These are phyloP conservation scores for Lecanoromycetidae sp. DNA, from an alignment of 2,329 filamentous ascomycete genomes.

Conservation along the genomic window DNA sequence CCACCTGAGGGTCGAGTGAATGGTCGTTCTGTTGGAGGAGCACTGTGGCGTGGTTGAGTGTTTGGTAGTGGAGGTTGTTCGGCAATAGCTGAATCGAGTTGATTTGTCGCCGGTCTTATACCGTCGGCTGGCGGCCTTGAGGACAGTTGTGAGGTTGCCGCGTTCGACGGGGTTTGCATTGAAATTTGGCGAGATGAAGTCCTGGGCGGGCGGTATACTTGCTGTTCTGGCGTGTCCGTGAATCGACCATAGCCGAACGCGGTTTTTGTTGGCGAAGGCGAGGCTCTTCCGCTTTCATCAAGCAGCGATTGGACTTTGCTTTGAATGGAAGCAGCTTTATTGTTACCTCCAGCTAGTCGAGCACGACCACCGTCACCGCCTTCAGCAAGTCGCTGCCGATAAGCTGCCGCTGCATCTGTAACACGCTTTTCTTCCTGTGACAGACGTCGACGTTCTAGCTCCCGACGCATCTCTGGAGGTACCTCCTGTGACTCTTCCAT, in stretches of 20 bases:
- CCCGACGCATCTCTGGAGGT: constrained; percentile 77
- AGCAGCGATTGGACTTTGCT: constrained; percentile 78
- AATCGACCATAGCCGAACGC: constrained; percentile 85
- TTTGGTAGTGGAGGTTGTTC: constrained; percentile 4
- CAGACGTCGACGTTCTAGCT: constrained; percentile 70
- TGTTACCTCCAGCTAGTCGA: constrained; percentile 34
- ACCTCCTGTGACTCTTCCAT: constrained; percentile 58
- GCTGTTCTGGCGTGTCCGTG: constrained; percentile 40
- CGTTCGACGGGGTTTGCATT: background rate
- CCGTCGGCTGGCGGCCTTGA: background rate
- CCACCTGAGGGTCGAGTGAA: constrained; percentile 37
- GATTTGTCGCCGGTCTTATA: background rate
- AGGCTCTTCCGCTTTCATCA: constrained; percentile 58
- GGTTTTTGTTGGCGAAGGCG: constrained; percentile 49
- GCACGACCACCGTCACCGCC: constrained; percentile 31
- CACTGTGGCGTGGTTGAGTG: background rate
- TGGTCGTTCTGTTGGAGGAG: constrained; percentile 20
- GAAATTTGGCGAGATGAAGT: constrained; percentile 9
- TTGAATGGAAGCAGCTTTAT: constrained; percentile 74
- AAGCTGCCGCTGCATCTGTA: constrained; percentile 77
- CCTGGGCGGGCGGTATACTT: background rate
- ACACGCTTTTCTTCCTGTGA: constrained; percentile 85
- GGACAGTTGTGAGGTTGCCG: background rate
- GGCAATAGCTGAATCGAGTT: constrained; percentile 32
- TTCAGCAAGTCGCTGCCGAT: constrained; percentile 60